Percentiles rank a stretch among this genome's conserved stretches.
Evolutionary conservation across 164 flowering plant species (phyloP).

Genomic region (Liriodendron chinense): DNA sequence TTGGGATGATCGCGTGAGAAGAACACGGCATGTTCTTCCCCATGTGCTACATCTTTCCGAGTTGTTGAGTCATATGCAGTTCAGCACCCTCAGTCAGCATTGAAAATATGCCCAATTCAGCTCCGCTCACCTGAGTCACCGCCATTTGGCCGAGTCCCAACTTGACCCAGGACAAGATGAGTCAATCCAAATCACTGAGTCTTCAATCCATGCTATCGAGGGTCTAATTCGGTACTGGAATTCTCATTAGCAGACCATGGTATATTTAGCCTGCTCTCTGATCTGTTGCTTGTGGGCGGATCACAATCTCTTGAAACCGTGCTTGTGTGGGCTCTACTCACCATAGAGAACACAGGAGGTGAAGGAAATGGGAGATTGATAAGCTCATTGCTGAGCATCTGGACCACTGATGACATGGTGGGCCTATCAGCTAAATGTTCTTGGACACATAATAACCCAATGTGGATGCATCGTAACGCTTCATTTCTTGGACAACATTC

Average conservation of each 20-base stretch:
- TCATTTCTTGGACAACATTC: constrained; percentile 15
- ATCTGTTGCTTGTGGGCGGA: background rate
- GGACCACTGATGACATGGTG: constrained; percentile 35
- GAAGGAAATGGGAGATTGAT: constrained; percentile 29
- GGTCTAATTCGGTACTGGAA: background rate
- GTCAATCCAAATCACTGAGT: too few relatives aligned
- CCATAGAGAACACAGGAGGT: constrained; percentile 33
- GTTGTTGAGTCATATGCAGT: too few relatives aligned
- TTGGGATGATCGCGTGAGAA: too few relatives aligned
- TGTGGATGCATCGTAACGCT: constrained; percentile 37
- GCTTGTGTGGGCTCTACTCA: background rate
- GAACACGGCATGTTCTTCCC: too few relatives aligned
- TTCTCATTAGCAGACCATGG: background rate
- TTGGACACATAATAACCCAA: constrained; percentile 42
- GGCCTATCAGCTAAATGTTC: constrained; percentile 34
- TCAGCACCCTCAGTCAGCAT: too few relatives aligned
- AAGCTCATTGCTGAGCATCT: constrained; percentile 37
- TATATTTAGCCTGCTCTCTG: background rate
- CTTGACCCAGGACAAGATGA: too few relatives aligned
- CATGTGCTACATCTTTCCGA: too few relatives aligned
- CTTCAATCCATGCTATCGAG: background rate
- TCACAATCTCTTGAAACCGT: background rate
- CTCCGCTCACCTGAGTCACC: too few relatives aligned
- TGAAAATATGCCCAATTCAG: too few relatives aligned
- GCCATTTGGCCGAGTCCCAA: too few relatives aligned